Evolutionary conservation across 495 filamentous ascomycete species (phyloP), one percentile per base, ranked within the genome.

Genomic region (Podospora pseudoanserina): DNA sequence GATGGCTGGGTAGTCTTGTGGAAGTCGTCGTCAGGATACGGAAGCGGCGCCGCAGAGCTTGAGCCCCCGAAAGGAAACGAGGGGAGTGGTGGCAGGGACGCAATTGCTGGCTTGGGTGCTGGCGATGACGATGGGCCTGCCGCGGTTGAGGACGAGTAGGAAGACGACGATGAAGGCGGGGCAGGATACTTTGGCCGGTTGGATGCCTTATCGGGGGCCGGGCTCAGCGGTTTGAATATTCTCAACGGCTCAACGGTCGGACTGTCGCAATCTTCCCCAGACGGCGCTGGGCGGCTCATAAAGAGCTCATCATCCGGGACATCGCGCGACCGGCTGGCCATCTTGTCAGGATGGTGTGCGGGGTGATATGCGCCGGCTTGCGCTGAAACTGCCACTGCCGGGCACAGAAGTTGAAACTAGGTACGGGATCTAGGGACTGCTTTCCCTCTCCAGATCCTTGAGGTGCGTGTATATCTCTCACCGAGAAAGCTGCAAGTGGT

Each of bases 171-270:
- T 62, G 79, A 72, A 54, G 82, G 75, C 64, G 84, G 79, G 28
- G 80, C 76, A 57, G 83, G 81, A 72, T 82, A 87, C 68, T 79
- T 84, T 77, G 76, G 80, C 67, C 81, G 81, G 67, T 79, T 79
- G 67, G 76, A 80, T 69, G 64, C 69, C 70, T 68, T 82, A 76
- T 79, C 80, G 76, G 79, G 80, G 83, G 75, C 76, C 58, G 83
- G 87, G 79, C 77, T 86, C 74, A 77, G 74, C 15, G 83, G 84
- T 77, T 96, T 96, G 82, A 87, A 89, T 74, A 97, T 96, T 70
- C 92, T 87, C 76, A 97, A 79, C 30, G 94, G 94, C 66, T 90
- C 92, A 67, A 97, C 86, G 2, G 89, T 90, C 55, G 92, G 90
- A 65, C 89, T 88, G 70, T 86, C 83, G 74, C 81, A 84, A 63